These are phyloP conservation scores for Saprolegnia parasitica DNA, from an alignment of 352 stramenopile species.

Conservation along the genomic window DNA sequence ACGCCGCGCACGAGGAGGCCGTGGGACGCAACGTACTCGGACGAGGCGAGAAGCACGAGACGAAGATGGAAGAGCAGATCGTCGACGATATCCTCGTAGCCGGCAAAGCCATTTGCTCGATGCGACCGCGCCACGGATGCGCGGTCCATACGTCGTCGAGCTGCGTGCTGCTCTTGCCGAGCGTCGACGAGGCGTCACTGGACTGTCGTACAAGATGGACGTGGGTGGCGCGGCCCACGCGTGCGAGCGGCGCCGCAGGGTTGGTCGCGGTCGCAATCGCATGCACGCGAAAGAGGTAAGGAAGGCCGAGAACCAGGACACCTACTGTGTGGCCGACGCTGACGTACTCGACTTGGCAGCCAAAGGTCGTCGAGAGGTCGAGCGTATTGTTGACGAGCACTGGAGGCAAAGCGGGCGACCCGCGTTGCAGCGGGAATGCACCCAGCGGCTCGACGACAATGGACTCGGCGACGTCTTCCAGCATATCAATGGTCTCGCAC, in stretches of 20 bases:
- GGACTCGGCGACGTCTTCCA: conserved; percentile 30
- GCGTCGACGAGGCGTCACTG: background rate
- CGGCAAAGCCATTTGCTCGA: conserved; percentile 37
- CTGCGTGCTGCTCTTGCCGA: background rate
- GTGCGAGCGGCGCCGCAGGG: background rate
- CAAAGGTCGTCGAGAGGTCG: background rate
- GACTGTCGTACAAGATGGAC: background rate
- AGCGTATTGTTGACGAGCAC: conserved; percentile 18
- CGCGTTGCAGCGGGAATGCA: conserved; percentile 32
- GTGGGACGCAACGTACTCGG: conserved; percentile 38
- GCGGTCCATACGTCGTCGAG: background rate
- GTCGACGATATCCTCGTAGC: conserved; percentile 47
- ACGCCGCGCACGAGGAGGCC: conserved; percentile 59
- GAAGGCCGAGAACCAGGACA: background rate
- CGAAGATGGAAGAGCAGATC: conserved; percentile 55
- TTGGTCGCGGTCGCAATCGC: background rate
- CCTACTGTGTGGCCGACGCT: background rate
- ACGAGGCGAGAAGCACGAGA: conserved; percentile 33
- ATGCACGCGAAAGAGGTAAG: conserved; percentile 10
- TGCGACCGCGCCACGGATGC: conserved; percentile 29
- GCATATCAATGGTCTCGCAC: conserved; percentile 24
- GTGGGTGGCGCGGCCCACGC: background rate
- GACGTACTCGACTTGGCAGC: conserved; percentile 3
- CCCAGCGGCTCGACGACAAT: conserved; percentile 36
- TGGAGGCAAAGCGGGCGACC: conserved; percentile 5